phyloP scores from a whole-genome alignment of 129 eudicot genomes.

The Rutidosis leptorrhynchoides region DNA sequence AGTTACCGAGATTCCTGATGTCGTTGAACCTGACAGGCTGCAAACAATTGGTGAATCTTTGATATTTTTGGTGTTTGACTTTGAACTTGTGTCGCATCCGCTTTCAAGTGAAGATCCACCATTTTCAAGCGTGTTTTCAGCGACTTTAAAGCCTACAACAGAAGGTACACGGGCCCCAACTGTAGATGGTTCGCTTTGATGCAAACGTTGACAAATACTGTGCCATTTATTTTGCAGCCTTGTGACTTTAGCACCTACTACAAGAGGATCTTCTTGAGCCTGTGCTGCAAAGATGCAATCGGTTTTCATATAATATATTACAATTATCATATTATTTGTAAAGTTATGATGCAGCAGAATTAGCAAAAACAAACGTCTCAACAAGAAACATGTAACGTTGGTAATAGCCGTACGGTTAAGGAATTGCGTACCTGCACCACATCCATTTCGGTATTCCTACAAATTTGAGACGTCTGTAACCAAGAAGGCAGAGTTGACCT shows the following conservation, averaged over 20 bases:
- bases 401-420: constrained; percentile 10
- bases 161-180: constrained; percentile 41
- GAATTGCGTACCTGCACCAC: constrained; percentile 46
- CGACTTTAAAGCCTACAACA: constrained; percentile 52
- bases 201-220: constrained; percentile 53
- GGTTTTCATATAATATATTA: constrained; percentile 37
- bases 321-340: background rate
- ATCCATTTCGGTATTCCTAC: constrained; percentile 28
- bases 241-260: constrained; percentile 38
- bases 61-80: constrained; percentile 29
- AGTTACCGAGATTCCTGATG: constrained; percentile 59
- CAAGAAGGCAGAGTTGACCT: constrained; percentile 59
- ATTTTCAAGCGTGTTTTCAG: constrained; percentile 27
- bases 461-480: constrained; percentile 47
- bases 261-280: constrained; percentile 58
- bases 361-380: background rate
- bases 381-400: background rate
- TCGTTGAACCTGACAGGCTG: constrained; percentile 39
- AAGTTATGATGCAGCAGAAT: background rate
- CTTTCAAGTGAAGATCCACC: constrained; percentile 37
- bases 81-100: constrained; percentile 22
- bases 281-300: constrained; percentile 58
- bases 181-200: constrained; percentile 35
- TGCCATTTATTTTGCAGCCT: constrained; percentile 70
- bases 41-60: constrained; percentile 26